Percentiles rank a stretch among this genome's conserved stretches.
These are phyloP conservation scores for Grigorovia yakushimaensis DNA, from an alignment of 805 yeast genomes.

Conservation along the genomic window DNA sequence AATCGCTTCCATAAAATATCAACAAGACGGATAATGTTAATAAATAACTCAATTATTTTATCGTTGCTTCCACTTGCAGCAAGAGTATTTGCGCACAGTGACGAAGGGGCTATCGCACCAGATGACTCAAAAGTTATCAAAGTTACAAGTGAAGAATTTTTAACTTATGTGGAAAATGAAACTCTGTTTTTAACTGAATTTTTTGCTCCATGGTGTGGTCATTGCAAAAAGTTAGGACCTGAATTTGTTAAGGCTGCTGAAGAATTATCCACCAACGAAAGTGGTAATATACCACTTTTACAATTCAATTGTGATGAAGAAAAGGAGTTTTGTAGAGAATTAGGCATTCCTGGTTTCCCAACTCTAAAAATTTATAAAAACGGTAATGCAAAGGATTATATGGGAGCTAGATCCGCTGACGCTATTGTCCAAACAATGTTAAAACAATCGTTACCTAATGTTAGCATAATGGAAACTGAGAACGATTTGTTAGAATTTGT, in stretches of 20 bases:
- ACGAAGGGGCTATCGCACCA: slow-evolving; percentile 55
- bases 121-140: slow-evolving; percentile 82
- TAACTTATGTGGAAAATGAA: slow-evolving; percentile 59
- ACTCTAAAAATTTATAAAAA: slow-evolving; percentile 64
- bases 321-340: slow-evolving; percentile 56
- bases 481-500: slow-evolving; percentile 41
- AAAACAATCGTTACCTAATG: slow-evolving; percentile 74
- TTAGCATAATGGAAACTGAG: slow-evolving; percentile 38
- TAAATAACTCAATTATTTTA: slow-evolving; percentile 12
- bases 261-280: slow-evolving; percentile 44
- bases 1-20: not conserved
- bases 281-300: slow-evolving; percentile 59
- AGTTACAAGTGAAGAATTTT: slow-evolving; percentile 57
- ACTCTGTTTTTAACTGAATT: slow-evolving; percentile 70
- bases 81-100: not conserved
- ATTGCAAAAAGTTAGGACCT: slow-evolving; percentile 84
- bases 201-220: slow-evolving; percentile 97
- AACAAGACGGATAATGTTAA: not conserved
- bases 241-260: slow-evolving; percentile 75
- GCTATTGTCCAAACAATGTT: slow-evolving; percentile 72
- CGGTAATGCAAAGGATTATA: slow-evolving; percentile 52
- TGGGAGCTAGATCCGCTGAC: slow-evolving; percentile 75
- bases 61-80: slow-evolving; percentile 17
- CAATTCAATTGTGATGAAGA: slow-evolving; percentile 82
- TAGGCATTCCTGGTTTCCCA: slow-evolving; percentile 75